Percentiles rank a stretch among this genome's conserved stretches.
phyloP scores from a whole-genome alignment of 495 filamentous ascomycete genomes.

The Penicillium chermesinum region DNA sequence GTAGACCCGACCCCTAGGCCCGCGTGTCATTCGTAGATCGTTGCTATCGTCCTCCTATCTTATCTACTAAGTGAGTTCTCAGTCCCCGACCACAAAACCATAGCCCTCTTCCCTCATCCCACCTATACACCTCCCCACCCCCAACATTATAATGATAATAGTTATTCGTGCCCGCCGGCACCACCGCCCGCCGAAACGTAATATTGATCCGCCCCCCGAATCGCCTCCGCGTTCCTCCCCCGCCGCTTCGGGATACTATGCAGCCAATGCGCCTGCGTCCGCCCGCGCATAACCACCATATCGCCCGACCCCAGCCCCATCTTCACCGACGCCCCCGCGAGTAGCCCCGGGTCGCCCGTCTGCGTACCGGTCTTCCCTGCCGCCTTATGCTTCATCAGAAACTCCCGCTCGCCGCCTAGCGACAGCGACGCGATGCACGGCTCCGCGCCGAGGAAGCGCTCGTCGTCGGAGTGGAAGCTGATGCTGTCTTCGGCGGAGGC shows the following conservation, averaged over 20 bases:
- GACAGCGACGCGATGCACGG: conserved; percentile 69
- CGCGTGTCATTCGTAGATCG: too few relatives aligned
- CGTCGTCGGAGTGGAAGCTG: conserved; percentile 70
- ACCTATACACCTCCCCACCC: conserved; percentile 54
- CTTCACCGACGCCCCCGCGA: conserved; percentile 37
- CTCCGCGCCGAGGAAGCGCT: conserved; percentile 61
- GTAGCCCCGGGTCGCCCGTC: not conserved
- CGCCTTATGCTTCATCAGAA: conserved; percentile 66
- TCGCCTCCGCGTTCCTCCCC: conserved; percentile 39
- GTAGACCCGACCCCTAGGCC: too few relatives aligned
- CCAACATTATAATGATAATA: conserved; percentile 75
- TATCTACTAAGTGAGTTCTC: too few relatives aligned
- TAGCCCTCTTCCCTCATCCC: conserved; percentile 52
- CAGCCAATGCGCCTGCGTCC: conserved; percentile 65
- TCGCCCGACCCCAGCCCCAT: conserved; percentile 59
- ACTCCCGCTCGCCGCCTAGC: conserved; percentile 60
- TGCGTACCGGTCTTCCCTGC: conserved; percentile 1
- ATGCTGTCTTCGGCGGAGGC: conserved; percentile 65
- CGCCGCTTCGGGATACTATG: conserved; percentile 71
- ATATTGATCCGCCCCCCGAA: conserved; percentile 67
- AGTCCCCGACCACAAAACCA: too few relatives aligned
- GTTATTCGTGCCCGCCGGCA: conserved; percentile 64
- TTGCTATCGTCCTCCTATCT: too few relatives aligned
- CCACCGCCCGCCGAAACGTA: conserved; percentile 62
- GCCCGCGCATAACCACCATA: conserved; percentile 67